Evolutionary conservation across 129 eudicot genomes (phyloP), one percentile per base, ranked within the genome.

Genomic region (Arctium lappa): DNA sequence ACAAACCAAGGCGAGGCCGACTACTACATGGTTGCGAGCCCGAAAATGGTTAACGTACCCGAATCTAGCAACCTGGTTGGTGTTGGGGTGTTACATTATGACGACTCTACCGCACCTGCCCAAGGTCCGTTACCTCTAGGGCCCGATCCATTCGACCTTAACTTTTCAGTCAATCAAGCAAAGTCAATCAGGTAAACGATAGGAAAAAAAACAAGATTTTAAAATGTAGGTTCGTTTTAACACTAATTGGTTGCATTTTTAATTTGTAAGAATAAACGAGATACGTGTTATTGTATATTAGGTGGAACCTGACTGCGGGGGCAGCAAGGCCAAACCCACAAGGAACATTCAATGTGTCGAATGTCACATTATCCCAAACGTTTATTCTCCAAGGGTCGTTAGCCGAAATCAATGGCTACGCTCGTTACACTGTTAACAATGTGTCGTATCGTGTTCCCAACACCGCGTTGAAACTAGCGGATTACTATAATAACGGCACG

Each of bases 241-340:
- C 8, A n/a, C 68, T 60, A 60, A 60, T 60, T 60, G 27, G 65
- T 60, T 60, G 68, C 27, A 5, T 60, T 60, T 60, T n/a, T 60
- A 5, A 22, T 22, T 22, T 22, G 27, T 60, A 60, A 16, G 68
- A 60, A 60, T 60, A 60, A 6, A 60, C 2, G n/a, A n/a, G n/a
- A n/a, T n/a, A n/a, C n/a, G n/a, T 12, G 33, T 1, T 68, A 44
- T 34, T 69, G 18, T 34, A 15, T 50, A 50, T 53, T 71, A 88
- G 87, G 83, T 75, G 86, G 83, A 89, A 88, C 69, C 15, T 88
- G 60, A 79, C 90, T 1, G 84, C 89, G 9, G 94, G 94, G 65
- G 94, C 94, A 73, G 90, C 94, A 22, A 85, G 92, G 73, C 94
- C 88, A 10, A 91, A 89, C 76, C 95, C 92, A 40, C 95, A 89